Percentiles rank a stretch among this genome's conserved stretches.
Evolutionary conservation across 1,284 basidiomycete genomes (phyloP).

Genomic region (Melampsora allii-populina): DNA sequence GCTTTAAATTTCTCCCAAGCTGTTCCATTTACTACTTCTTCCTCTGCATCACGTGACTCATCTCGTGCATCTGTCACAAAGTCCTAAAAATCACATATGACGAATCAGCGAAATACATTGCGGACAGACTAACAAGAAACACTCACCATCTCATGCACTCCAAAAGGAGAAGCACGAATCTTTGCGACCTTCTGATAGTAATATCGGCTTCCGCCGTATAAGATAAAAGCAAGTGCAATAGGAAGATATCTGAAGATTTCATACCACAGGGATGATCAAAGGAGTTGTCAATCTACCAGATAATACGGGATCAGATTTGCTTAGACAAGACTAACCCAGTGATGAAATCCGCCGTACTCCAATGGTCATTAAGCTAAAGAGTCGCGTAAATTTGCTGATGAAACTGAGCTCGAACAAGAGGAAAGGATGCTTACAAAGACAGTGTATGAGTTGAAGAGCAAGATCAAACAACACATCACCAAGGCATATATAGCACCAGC

Average conservation of each 20-base stretch:
- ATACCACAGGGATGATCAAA: not conserved
- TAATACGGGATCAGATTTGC: not conserved
- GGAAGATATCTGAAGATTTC: constrained; percentile 2
- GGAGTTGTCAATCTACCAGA: not conserved
- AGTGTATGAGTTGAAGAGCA: constrained; percentile 61
- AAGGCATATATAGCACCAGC: constrained; percentile 65
- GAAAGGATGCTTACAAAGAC: constrained; percentile 18
- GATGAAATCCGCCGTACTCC: constrained; percentile 48
- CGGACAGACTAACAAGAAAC: not conserved
- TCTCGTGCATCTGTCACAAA: constrained; percentile 32
- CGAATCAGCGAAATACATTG: not conserved
- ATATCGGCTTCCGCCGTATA: constrained; percentile 6
- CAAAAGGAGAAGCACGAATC: not conserved
- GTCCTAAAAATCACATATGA: constrained; percentile 1
- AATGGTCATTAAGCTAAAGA: constrained; percentile 62
- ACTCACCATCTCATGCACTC: constrained; percentile 26
- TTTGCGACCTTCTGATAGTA: not conserved
- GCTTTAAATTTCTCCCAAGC: constrained; percentile 18
- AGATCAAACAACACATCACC: constrained; percentile 62
- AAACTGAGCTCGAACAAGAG: not conserved
- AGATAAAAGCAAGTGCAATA: not conserved
- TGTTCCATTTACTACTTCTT: not conserved
- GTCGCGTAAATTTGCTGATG: constrained; percentile 63
- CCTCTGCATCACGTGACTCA: constrained; percentile 20
- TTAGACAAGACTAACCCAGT: constrained; percentile 43